Evolutionary conservation across 2,329 filamentous ascomycete species (phyloP).

Genomic region (Trichoderma atrobrunneum): DNA sequence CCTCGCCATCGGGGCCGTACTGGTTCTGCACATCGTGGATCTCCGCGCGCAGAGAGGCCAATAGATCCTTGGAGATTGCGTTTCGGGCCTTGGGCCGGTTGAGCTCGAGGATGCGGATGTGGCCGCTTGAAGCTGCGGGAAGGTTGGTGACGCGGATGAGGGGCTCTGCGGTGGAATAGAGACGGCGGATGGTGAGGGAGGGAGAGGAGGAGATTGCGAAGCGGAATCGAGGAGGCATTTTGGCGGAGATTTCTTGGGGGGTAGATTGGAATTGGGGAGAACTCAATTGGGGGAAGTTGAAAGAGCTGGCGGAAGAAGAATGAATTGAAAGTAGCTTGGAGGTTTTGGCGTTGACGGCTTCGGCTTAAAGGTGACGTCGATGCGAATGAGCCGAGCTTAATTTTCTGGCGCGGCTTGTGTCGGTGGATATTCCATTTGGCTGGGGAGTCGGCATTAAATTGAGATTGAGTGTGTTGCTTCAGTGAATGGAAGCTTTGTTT

Average conservation of each 20-base stretch:
- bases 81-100: slow-evolving; percentile 85
- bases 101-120: slow-evolving; percentile 83
- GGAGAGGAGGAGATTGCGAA: slow-evolving; percentile 25
- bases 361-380: slow-evolving; percentile 18
- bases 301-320: neutral
- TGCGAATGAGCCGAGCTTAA: slow-evolving; percentile 7
- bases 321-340: neutral
- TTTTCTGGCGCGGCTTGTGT: slow-evolving; percentile 14
- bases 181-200: slow-evolving; percentile 23
- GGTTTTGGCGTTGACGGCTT: neutral
- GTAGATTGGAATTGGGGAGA: neutral
- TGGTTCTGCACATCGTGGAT: slow-evolving; percentile 68
- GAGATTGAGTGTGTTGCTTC: neutral
- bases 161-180: slow-evolving; percentile 49
- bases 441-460: neutral
- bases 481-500: neutral
- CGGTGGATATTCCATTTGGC: neutral
- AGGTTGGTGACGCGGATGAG: slow-evolving; percentile 70
- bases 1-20: slow-evolving; percentile 55
- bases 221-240: slow-evolving; percentile 35
- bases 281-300: neutral
- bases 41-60: slow-evolving; percentile 68
- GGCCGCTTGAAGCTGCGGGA: slow-evolving; percentile 61
- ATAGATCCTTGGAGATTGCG: slow-evolving; percentile 78
- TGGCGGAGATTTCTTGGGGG: slow-evolving; percentile 10